Percentiles rank a stretch among this genome's conserved stretches.
These are phyloP conservation scores for Hypoxylon sp. DNA, from an alignment of 2,329 filamentous ascomycete species.

Conservation along the genomic window DNA sequence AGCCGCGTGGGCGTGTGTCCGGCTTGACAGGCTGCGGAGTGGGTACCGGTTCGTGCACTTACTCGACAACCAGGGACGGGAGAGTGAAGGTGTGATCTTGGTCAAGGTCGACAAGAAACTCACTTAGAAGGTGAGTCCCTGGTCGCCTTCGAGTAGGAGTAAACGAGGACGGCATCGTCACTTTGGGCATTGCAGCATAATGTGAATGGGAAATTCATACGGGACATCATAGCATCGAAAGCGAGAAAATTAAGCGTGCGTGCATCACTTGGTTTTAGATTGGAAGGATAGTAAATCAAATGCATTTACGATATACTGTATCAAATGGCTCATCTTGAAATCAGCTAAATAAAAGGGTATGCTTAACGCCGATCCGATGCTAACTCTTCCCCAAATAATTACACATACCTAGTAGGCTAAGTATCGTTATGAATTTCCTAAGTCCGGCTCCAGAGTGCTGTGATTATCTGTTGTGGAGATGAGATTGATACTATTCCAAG, in stretches of 20 bases:
- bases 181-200: conserved; percentile 4
- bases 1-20: conserved; percentile 89
- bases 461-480: conserved; percentile 60
- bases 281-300: conserved; percentile 11
- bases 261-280: conserved; percentile 19
- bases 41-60: conserved; percentile 86
- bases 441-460: conserved; percentile 55
- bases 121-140: conserved; percentile 29
- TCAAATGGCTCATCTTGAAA: conserved; percentile 21
- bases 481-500: conserved; percentile 52
- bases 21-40: conserved; percentile 81
- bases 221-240: conserved; percentile 15
- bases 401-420: too few relatives aligned
- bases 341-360: neutral
- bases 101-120: conserved; percentile 76
- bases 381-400: neutral
- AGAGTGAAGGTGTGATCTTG: conserved; percentile 78
- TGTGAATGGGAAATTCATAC: conserved; percentile 1
- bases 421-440: conserved; percentile 46
- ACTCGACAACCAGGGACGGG: conserved; percentile 75
- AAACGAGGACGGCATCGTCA: conserved; percentile 51
- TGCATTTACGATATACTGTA: conserved; percentile 25
- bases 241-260: conserved; percentile 14
- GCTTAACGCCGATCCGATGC: conserved; percentile 14
- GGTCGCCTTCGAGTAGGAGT: conserved; percentile 1